Evolutionary conservation across 2,329 filamentous ascomycete genomes (phyloP).

Genomic region (Hymenoscyphus fructigenus): DNA sequence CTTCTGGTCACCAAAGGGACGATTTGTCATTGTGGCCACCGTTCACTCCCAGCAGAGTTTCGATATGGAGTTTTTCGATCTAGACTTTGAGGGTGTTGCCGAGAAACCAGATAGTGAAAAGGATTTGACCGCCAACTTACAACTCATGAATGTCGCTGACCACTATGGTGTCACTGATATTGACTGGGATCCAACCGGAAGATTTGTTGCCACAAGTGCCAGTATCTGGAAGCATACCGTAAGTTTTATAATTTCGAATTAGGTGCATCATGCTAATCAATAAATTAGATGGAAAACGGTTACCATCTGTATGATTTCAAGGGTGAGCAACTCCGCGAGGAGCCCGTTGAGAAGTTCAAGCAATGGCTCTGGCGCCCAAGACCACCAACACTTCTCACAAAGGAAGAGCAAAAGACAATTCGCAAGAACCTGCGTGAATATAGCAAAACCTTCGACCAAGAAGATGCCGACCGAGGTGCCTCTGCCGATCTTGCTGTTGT

Average conservation of each 20-base stretch:
- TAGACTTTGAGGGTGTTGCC: slow-evolving; percentile 83
- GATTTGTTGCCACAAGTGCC: slow-evolving; percentile 90
- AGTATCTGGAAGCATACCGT: slow-evolving; percentile 95
- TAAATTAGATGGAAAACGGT: slow-evolving; percentile 88
- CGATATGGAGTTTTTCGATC: slow-evolving; percentile 95
- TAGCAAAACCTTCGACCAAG: slow-evolving; percentile 90
- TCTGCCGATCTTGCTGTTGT: slow-evolving; percentile 93
- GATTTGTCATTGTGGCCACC: slow-evolving; percentile 92
- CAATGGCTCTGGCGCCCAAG: slow-evolving; percentile 94
- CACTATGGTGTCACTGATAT: slow-evolving; percentile 98
- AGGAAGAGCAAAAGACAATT: slow-evolving; percentile 96
- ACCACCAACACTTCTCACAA: slow-evolving; percentile 84
- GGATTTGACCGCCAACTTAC: slow-evolving; percentile 89
- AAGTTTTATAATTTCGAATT: slow-evolving; percentile 44
- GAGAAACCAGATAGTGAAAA: slow-evolving; percentile 93
- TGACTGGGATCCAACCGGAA: slow-evolving; percentile 95
- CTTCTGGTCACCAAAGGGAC: slow-evolving; percentile 95
- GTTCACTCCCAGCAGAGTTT: slow-evolving; percentile 91
- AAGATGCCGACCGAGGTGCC: slow-evolving; percentile 89
- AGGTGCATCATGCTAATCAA: slow-evolving; percentile 27
- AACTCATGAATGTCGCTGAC: slow-evolving; percentile 89
- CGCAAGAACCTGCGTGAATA: slow-evolving; percentile 99
- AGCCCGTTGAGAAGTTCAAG: slow-evolving; percentile 95
- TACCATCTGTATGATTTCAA: slow-evolving; percentile 98
- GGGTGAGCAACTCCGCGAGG: slow-evolving; percentile 84